phyloP scores from a whole-genome alignment of 495 filamentous ascomycete species.

The Penicillium lividum region DNA sequence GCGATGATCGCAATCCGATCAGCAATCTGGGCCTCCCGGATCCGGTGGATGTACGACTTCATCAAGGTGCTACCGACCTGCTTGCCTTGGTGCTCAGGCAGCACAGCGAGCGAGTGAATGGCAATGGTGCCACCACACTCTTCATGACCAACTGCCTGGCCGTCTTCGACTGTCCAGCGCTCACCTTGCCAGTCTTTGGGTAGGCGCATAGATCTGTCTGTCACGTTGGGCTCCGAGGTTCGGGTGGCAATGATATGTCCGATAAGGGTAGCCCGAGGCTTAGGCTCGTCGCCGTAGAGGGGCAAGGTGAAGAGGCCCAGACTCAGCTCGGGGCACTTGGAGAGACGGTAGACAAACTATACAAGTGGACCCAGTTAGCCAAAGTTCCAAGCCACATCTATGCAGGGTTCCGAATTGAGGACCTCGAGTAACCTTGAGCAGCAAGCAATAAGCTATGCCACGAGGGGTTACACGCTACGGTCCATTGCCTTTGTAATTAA shows the following conservation, averaged over 20 bases:
- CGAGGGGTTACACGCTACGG: not conserved
- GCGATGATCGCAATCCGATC: constrained; percentile 76
- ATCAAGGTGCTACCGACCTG: constrained; percentile 76
- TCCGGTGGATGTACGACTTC: constrained; percentile 72
- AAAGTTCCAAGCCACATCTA: not conserved
- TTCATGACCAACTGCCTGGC: constrained; percentile 58
- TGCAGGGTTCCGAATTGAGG: constrained; percentile 1
- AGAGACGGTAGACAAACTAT: constrained; percentile 82
- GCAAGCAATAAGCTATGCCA: not conserved
- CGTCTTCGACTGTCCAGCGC: constrained; percentile 37
- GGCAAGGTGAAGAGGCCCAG: constrained; percentile 74
- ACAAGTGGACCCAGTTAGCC: constrained; percentile 14
- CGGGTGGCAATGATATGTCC: constrained; percentile 81
- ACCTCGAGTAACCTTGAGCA: not conserved
- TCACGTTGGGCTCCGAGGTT: constrained; percentile 58
- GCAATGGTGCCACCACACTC: constrained; percentile 73
- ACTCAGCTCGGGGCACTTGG: constrained; percentile 73
- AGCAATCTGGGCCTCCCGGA: constrained; percentile 63
- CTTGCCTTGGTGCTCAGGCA: constrained; percentile 70
- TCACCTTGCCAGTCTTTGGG: constrained; percentile 62
- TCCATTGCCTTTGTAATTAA: not conserved
- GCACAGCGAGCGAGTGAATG: constrained; percentile 79
- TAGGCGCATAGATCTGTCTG: constrained; percentile 74
- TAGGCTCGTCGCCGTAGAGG: constrained; percentile 46
- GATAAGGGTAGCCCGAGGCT: constrained; percentile 59